These are phyloP conservation scores for Chlorencoelia australis DNA, from an alignment of 2,329 filamentous ascomycete genomes.

Conservation along the genomic window DNA sequence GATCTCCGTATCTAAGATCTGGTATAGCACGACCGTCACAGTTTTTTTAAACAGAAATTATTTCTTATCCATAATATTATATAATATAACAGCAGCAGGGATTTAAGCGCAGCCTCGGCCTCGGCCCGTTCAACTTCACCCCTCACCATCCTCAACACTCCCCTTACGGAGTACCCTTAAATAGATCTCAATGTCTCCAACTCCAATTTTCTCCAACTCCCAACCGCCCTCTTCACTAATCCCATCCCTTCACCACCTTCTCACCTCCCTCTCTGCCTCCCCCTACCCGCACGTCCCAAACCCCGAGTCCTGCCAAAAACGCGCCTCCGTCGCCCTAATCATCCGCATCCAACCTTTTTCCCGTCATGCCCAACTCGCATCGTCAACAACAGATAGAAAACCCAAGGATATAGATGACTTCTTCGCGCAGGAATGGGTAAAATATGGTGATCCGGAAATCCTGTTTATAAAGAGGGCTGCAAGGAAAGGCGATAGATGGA, in stretches of 20 bases:
- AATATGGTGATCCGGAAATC: slow-evolving; percentile 55
- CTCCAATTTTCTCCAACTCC: too few relatives aligned
- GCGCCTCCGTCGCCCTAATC: slow-evolving; percentile 57
- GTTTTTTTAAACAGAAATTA: too few relatives aligned
- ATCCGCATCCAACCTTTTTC: slow-evolving; percentile 47
- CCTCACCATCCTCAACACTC: too few relatives aligned
- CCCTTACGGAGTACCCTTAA: too few relatives aligned
- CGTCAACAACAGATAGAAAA: slow-evolving; percentile 17
- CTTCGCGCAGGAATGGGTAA: slow-evolving; percentile 55
- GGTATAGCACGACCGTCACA: too few relatives aligned
- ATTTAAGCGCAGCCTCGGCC: too few relatives aligned
- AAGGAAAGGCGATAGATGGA: slow-evolving; percentile 57
- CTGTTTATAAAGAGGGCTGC: slow-evolving; percentile 62
- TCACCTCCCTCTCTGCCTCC: slow-evolving; percentile 30
- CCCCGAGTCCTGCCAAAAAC: slow-evolving; percentile 29
- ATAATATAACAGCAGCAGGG: too few relatives aligned
- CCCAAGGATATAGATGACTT: slow-evolving; percentile 41
- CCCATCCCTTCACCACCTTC: slow-evolving; percentile 19
- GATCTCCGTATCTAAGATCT: too few relatives aligned
- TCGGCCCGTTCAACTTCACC: too few relatives aligned
- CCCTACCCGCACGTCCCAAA: slow-evolving; percentile 40
- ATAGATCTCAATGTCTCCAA: too few relatives aligned
- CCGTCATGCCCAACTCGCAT: slow-evolving; percentile 10
- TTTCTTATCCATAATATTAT: too few relatives aligned
- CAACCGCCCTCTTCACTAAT: slow-evolving; percentile 6